phyloP scores from a whole-genome alignment of 768 basidiomycete genomes.

The Suillus bovinus region DNA sequence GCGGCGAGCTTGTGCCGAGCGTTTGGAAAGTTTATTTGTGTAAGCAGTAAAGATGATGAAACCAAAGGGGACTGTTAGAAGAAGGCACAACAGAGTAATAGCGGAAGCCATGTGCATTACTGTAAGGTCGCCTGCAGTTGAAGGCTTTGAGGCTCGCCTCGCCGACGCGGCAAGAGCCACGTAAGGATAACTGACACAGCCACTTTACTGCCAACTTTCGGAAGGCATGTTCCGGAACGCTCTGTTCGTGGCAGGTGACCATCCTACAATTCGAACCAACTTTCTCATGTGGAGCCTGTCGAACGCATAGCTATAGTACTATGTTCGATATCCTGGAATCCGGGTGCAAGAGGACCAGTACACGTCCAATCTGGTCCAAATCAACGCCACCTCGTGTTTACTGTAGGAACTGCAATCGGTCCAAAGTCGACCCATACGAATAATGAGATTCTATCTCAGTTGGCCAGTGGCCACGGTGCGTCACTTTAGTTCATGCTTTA shows the following conservation, averaged over 20 bases:
- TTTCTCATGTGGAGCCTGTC: no score
- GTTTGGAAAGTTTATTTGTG: constrained; percentile 23
- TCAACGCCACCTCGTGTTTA: neutral
- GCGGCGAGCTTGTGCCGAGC: constrained; percentile 21
- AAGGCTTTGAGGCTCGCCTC: neutral
- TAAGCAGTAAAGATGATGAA: constrained; percentile 26
- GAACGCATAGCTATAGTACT: no score
- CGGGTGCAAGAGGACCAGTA: no score
- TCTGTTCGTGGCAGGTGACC: no score
- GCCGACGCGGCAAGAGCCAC: neutral
- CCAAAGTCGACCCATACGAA: neutral
- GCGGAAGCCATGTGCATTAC: neutral
- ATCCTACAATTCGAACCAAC: no score
- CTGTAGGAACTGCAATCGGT: neutral
- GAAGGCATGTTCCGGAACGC: no score
- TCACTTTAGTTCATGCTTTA: neutral
- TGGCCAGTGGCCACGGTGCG: neutral
- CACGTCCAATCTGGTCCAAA: neutral
- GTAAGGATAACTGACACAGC: no score
- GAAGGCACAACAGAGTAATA: constrained; percentile 17
- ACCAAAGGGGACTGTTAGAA: constrained; percentile 13
- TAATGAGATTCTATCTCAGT: neutral
- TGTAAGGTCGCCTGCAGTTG: neutral
- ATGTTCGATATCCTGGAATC: neutral
- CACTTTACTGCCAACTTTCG: no score